Evolutionary conservation across 768 basidiomycete genomes (phyloP), one percentile per base, ranked within the genome.

Genomic region (Gautieria morchelliformis): DNA sequence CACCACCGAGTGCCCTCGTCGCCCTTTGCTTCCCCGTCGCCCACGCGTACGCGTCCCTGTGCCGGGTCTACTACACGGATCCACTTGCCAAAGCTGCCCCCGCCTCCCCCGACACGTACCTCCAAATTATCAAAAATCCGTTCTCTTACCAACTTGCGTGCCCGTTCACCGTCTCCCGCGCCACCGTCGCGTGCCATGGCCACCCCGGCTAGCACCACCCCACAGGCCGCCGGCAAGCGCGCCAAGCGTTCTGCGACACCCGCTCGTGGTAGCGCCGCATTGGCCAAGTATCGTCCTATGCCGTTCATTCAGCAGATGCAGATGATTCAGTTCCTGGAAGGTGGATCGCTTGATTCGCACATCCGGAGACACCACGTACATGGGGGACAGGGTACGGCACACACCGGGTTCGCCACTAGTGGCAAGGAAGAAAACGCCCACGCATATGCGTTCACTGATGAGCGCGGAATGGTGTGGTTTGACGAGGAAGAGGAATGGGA

Each of bases 401-500:
- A 57, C 48, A 39, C 35, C 15, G 48, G 48, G n/a, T 57, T 57
- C 19, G 48, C 45, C 15, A 41, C 22, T 32, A 32, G 14, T 40
- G n/a, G 22, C 6, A 42, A 44, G 2, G 45, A 55, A 15, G 53
- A 45, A 2, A 24, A 30, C n/a, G 20, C 42, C 4, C 53, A 46
- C 42, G 56, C 47, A 39, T 57, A 57, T 19, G 19, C 56, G 15
- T 32, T 57, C 37, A 57, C 56, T 3, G 56, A 57, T 22, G 56
- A 57, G 24, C 45, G 47, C 8, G 56, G 56, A 14, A 57, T 57
- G 56, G 50, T 57, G 11, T 57, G 56, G 56, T 57, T 57, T 49
- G 56, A 57, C 27, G 56, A 57, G 32, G 56, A 57, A 42, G 56
- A 57, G n/a, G 45, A 57, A 33, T 57, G 56, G 56, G 56, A 57